These are phyloP conservation scores for Amyloporia xantha DNA, from an alignment of 768 basidiomycete species.

Conservation along the genomic window DNA sequence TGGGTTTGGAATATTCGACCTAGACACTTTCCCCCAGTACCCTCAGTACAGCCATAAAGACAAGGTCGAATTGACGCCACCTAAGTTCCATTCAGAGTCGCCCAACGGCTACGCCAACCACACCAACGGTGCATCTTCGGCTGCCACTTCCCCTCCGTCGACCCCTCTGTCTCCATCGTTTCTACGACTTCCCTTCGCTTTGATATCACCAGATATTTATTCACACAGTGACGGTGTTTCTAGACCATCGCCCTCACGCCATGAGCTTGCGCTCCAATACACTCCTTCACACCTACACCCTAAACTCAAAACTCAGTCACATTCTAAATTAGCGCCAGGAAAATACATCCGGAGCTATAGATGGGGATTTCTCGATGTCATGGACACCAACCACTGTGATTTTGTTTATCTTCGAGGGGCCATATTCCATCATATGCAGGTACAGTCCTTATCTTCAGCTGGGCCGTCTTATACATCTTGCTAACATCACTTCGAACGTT, in stretches of 20 bases:
- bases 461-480: slow-evolving; percentile 4
- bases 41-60: slow-evolving; percentile 21
- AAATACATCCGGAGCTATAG: slow-evolving; percentile 70
- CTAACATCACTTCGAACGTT: slow-evolving; percentile 1
- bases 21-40: slow-evolving; percentile 54
- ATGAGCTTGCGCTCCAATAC: slow-evolving; percentile 71
- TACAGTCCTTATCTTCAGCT: slow-evolving; percentile 29
- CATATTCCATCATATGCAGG: slow-evolving; percentile 87
- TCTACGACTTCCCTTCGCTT: slow-evolving; percentile 72
- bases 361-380: slow-evolving; percentile 79
- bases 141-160: slow-evolving; percentile 56
- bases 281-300: slow-evolving; percentile 45
- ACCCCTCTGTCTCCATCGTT: slow-evolving; percentile 57
- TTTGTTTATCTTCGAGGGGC: slow-evolving; percentile 71
- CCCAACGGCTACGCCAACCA: slow-evolving; percentile 40
- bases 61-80: slow-evolving; percentile 12
- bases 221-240: slow-evolving; percentile 78
- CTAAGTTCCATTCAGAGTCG: slow-evolving; percentile 27
- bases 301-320: slow-evolving; percentile 22
- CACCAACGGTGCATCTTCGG: slow-evolving; percentile 45
- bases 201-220: slow-evolving; percentile 79
- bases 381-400: slow-evolving; percentile 76
- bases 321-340: slow-evolving; percentile 45
- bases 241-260: slow-evolving; percentile 49
- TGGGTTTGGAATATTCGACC: slow-evolving; percentile 86